Base-by-base conservation (phyloP, 2,329 filamentous ascomycete species). In the Phialemoniopsis sp. region DNA sequence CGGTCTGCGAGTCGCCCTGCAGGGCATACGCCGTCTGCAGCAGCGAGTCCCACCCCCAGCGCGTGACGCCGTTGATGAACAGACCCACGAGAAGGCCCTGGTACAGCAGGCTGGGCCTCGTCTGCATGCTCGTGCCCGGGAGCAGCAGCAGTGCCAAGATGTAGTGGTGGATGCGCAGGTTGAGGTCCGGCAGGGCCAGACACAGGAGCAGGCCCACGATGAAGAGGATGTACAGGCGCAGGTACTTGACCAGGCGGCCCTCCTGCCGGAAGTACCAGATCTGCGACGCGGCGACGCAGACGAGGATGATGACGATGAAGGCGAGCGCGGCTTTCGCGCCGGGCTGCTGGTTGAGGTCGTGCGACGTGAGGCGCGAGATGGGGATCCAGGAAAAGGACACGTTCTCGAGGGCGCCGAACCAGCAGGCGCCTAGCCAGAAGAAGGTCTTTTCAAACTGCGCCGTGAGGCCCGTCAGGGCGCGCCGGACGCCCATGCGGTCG, bases 321-420 rank as follows among this genome's bases (percentile, higher is more conserved):
- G 87, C 78, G 36, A 98, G 67, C 0, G 93, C 91, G 2, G 87
- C 76, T 40, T 88, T 83, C 1, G 91, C 93, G 8, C 93, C 93
- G 0, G 93, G 91, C 56, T 98, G 89, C 50, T 89, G 84, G 35
- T 85, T 68, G 32, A 98, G 79, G 56, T 98, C 93, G 57, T 94
- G 89, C 0, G 84, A 81, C 8, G 87, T 97, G n/a, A 98, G 73
- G 3, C 93, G 84, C 60, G 89, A 81, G 48, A 98, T 93, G 0
- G 93, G 93, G 45, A 98, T 96, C 64, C 87, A 85, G 52, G 89
- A 86, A 54, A 98, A 88, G 0, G 93, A 97, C 63, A 96, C 94
- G 63, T 97, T 97, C 55, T 91, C 91, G 49, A 98, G 66, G 2
- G 88, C 84, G 13, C 90, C 93, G 30, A 96, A 80, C 85, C 94